Evolutionary conservation across 306 rosid genomes (phyloP).

Genomic region (Fragaria iinumae): DNA sequence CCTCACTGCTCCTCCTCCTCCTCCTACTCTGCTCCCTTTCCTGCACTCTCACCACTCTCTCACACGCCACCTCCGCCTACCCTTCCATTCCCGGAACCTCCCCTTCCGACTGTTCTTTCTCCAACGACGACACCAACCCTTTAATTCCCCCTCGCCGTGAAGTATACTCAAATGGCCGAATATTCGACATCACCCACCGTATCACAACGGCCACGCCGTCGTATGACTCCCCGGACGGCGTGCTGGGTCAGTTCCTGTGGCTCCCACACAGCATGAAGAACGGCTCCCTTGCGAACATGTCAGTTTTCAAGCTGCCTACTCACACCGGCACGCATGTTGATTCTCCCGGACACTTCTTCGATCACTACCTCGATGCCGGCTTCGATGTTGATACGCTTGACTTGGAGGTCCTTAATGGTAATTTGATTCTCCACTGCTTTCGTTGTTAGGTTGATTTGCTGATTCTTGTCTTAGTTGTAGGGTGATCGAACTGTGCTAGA

Average conservation of each 20-base stretch:
- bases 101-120: constrained; percentile 11
- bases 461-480: neutral
- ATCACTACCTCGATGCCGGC: constrained; percentile 76
- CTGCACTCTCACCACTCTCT: constrained; percentile 6
- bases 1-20: constrained; percentile 21
- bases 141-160: constrained; percentile 72
- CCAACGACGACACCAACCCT: constrained; percentile 12
- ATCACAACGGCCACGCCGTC: constrained; percentile 50
- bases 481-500: neutral
- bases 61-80: constrained; percentile 41
- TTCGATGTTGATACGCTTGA: constrained; percentile 83
- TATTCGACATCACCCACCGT: constrained; percentile 65
- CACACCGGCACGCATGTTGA: constrained; percentile 94
- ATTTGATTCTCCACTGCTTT: neutral
- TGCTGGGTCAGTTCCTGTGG: constrained; percentile 65
- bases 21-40: constrained; percentile 24
- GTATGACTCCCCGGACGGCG: constrained; percentile 49
- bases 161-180: constrained; percentile 59
- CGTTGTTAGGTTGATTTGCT: neutral
- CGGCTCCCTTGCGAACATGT: constrained; percentile 64
- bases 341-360: constrained; percentile 74
- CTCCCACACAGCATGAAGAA: constrained; percentile 68
- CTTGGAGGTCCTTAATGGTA: constrained; percentile 70
- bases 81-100: constrained; percentile 52
- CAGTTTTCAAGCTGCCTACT: constrained; percentile 54